Conservation (phyloP, 495 filamentous ascomycete species). For the Bacidia gigantensis region DNA sequence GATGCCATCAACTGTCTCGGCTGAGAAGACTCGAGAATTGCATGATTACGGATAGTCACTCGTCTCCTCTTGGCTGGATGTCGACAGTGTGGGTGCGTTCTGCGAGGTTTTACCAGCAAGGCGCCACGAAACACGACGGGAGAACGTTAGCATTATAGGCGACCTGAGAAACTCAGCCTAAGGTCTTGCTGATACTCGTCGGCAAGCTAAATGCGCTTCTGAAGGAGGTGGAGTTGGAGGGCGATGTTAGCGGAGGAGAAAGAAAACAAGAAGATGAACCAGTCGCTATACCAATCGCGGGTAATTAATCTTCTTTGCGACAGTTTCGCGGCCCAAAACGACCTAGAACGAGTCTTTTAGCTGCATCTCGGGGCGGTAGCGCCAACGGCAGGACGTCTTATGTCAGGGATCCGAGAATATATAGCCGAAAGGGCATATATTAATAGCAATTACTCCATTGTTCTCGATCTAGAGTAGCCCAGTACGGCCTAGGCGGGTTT, state of each 20-base stretch:
- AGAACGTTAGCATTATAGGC: too few species aligned
- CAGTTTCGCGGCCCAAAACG: background rate
- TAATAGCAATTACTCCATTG: background rate
- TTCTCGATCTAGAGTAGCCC: too few species aligned
- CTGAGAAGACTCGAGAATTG: too few species aligned
- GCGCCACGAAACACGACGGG: too few species aligned
- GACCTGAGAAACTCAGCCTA: too few species aligned
- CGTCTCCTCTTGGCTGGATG: too few species aligned
- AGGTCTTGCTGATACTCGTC: background rate
- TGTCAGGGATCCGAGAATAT: background rate
- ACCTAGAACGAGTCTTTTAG: background rate
- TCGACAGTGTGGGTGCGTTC: too few species aligned
- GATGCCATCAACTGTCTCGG: too few species aligned
- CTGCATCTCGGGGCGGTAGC: background rate
- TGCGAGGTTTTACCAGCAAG: too few species aligned
- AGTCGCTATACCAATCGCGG: background rate
- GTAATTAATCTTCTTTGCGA: slow-evolving; percentile 1
- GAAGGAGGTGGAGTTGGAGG: background rate
- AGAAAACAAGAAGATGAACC: background rate
- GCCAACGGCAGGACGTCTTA: background rate
- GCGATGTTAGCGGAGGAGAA: background rate
- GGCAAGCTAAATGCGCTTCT: background rate
- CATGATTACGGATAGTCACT: too few species aligned
- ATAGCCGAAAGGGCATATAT: background rate
- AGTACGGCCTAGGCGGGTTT: too few species aligned